Evolutionary conservation across 352 stramenopile species (phyloP), one percentile per base, ranked within the genome.

Genomic region (Globisporangium takayamanum): DNA sequence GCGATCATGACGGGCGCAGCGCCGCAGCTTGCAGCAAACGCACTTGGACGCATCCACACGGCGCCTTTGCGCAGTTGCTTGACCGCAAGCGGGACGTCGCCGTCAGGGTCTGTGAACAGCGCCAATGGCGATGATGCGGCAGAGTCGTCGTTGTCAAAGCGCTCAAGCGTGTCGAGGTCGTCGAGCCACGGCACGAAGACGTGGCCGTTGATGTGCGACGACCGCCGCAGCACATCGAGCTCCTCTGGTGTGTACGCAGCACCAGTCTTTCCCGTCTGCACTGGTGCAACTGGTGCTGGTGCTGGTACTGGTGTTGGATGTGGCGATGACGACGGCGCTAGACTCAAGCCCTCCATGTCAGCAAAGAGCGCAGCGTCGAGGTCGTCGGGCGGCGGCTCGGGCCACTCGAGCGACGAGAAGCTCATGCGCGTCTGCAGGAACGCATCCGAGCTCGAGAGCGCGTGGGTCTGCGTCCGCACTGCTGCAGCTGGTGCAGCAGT

Each of bases 101-200:
- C 86, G 37, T 94, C 84, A 0, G 80, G 80, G 57, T 96, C 87
- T 0, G 70, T 60, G 53, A 91, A 96, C 26, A 74, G 55, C 28
- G 73, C 63, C 0, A 70, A 55, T 18, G 74, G 14, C n/a, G 46
- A 51, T 7, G 46, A 18, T 6, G 41, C 5, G 14, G 18, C 41
- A 20, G 14, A 16, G 46, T 33, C 46, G 46, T 6, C n/a, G 12
- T 25, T 65, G 46, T 62, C 68, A 59, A 89, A 89, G 28, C 74
- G 74, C 50, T 92, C 77, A 5, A 83, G 62, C 0, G 68, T 52
- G 53, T 92, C 80, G 14, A 88, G 48, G 57, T 85, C 70, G 61
- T 90, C 74, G 8, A 91, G 57, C 84, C 84, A 96, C 28, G 86
- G 86, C 12, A 92, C 70, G 56, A 94, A 95, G 22, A 96, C 47